Evolutionary conservation across 1,284 basidiomycete genomes (phyloP).

Genomic region (Kwoniella shivajii): DNA sequence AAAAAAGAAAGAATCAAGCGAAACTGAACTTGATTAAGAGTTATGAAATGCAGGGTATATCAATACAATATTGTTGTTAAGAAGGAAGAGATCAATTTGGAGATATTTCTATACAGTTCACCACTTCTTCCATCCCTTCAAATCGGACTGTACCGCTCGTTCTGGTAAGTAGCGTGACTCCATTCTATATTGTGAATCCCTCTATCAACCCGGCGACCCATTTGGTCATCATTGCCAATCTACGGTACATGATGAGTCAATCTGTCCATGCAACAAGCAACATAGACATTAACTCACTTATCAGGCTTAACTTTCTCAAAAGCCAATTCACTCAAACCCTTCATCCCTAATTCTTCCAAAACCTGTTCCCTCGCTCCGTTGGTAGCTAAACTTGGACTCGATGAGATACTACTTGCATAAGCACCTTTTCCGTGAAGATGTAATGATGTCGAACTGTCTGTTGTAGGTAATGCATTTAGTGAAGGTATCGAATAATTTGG

Average conservation of each 20-base stretch:
- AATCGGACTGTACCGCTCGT: too few species aligned
- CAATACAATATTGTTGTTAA: too few species aligned
- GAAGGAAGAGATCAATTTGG: too few species aligned
- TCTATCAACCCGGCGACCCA: slow-evolving; percentile 47
- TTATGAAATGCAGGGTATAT: too few species aligned
- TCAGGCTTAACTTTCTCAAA: slow-evolving; percentile 43
- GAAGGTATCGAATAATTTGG: slow-evolving; percentile 40
- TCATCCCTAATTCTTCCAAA: slow-evolving; percentile 51
- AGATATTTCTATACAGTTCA: too few species aligned
- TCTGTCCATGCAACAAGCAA: too few species aligned
- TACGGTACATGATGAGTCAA: slow-evolving; percentile 13
- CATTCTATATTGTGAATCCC: slow-evolving; percentile 37
- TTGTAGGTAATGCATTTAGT: slow-evolving; percentile 1
- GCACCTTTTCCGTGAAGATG: slow-evolving; percentile 18
- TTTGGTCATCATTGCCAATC: slow-evolving; percentile 39
- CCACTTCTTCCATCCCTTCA: too few species aligned
- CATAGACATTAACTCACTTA: slow-evolving; percentile 22
- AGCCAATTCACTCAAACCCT: slow-evolving; percentile 42
- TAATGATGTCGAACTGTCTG: slow-evolving; percentile 22
- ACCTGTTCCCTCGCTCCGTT: slow-evolving; percentile 34
- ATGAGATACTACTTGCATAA: slow-evolving; percentile 24
- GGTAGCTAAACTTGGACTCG: slow-evolving; percentile 12
- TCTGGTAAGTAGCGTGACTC: too few species aligned
- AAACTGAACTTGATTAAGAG: too few species aligned
- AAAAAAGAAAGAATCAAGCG: too few species aligned